Conservation (phyloP, 208 protist species). For the Acanthamoeba quina region DNA sequence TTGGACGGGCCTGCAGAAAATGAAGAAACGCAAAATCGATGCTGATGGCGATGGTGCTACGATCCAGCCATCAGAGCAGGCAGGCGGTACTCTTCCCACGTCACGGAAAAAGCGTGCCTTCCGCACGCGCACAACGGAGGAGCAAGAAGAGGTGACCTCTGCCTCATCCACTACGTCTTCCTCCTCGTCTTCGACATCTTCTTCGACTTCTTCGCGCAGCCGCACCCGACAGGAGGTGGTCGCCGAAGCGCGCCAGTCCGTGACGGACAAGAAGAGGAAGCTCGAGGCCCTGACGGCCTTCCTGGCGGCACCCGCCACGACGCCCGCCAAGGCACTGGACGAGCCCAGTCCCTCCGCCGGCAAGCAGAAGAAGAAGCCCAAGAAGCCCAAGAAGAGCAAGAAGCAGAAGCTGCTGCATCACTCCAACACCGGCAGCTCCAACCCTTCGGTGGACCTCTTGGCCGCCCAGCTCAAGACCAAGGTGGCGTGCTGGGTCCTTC, state of each 20-base stretch:
- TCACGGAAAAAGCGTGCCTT: not conserved
- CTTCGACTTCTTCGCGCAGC: not conserved
- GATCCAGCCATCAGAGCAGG: not conserved
- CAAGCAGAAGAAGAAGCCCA: not conserved
- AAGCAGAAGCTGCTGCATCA: not conserved
- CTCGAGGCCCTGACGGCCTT: conserved; percentile 1
- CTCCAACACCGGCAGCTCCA: not conserved
- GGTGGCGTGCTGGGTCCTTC: not conserved
- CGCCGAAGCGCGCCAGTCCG: not conserved
- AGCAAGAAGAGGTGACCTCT: not conserved
- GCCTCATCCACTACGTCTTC: not conserved
- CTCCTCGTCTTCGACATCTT: not conserved
- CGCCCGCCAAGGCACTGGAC: not conserved
- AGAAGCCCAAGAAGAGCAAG: conserved; percentile 16
- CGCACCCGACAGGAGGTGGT: not conserved
- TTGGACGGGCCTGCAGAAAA: not conserved
- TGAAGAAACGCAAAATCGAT: not conserved
- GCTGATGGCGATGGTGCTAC: not conserved
- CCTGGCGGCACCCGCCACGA: not conserved
- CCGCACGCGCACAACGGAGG: not conserved
- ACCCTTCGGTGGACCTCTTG: not conserved
- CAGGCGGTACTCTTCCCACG: not conserved
- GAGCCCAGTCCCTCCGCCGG: not conserved
- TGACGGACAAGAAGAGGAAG: conserved; percentile 22
- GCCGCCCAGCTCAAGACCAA: not conserved